These are phyloP conservation scores for Penicillium alfredii DNA, from an alignment of 495 filamentous ascomycete genomes.

Conservation along the genomic window DNA sequence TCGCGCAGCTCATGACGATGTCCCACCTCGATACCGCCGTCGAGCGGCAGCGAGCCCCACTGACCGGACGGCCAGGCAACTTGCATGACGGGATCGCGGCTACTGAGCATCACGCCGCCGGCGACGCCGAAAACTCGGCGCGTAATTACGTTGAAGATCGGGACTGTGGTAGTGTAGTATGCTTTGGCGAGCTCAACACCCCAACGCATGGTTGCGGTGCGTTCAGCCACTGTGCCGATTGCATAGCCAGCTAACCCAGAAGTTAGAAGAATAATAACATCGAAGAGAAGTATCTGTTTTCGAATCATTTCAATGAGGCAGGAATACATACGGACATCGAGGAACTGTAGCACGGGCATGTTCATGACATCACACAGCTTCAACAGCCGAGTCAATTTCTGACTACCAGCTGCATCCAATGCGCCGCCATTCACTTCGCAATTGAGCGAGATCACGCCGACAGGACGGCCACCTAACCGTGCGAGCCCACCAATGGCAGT, in stretches of 20 bases:
- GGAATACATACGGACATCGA: slow-evolving; percentile 47
- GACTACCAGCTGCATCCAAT: slow-evolving; percentile 52
- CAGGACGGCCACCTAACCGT: slow-evolving; percentile 47
- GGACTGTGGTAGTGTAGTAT: slow-evolving; percentile 54
- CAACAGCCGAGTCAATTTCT: slow-evolving; percentile 52
- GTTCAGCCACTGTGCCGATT: slow-evolving; percentile 55
- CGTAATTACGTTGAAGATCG: slow-evolving; percentile 55
- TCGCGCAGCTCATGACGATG: slow-evolving; percentile 53
- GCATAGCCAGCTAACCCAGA: slow-evolving; percentile 47
- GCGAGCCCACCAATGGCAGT: slow-evolving; percentile 56
- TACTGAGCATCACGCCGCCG: slow-evolving; percentile 56
- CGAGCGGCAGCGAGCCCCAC: slow-evolving; percentile 54
- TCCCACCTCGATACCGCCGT: slow-evolving; percentile 57
- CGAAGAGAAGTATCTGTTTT: not conserved
- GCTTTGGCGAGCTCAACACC: slow-evolving; percentile 53
- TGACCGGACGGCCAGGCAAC: slow-evolving; percentile 58
- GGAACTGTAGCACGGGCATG: slow-evolving; percentile 55
- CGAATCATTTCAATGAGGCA: too few species aligned
- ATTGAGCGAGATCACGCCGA: slow-evolving; percentile 52
- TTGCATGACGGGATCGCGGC: slow-evolving; percentile 51
- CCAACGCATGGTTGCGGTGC: slow-evolving; percentile 58
- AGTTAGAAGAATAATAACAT: slow-evolving; percentile 1
- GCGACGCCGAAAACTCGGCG: slow-evolving; percentile 55
- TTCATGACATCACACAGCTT: slow-evolving; percentile 63
- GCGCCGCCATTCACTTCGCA: slow-evolving; percentile 57